Base-by-base conservation (phyloP, 345 rosid species). In the rapeseed (Brassica napus) region DNA sequence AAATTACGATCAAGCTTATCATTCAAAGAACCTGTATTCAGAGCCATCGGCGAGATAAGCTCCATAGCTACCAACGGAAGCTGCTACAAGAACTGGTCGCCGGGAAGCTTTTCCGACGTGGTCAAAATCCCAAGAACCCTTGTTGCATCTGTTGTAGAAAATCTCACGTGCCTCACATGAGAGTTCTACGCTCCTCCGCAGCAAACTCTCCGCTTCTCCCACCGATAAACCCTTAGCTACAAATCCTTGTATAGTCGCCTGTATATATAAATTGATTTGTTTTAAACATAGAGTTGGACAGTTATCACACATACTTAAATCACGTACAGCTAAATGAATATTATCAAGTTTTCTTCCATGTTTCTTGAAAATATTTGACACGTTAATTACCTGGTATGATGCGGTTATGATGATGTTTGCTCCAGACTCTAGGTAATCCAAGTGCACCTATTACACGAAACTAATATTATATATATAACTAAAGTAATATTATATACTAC, bases 11-110 rank as follows among this genome's bases (percentile, higher is more conserved):
- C n/a, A 26, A 37, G 8, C 24, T 21, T 6, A 55, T 16, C 24
- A 57, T 8, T 57, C 34, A 52, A 14, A 35, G 34, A 77, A 88
- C 97, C 93, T 92, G 73, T 94, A 94, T 77, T 94, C 98, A 2
- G 98, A 92, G 6, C 97, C 98, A 84, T 92, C 97, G 23, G 97
- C 93, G 79, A 94, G 86, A 86, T 88, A 91, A 82, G 97, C 98
- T 9, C 97, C 98, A 74, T 94, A 94, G 85, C 97, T 94, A 71
- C 98, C 97, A 9, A 94, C 86, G n/a, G 97, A 94, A 68, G 94
- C 97, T 52, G 97, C 97, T 5, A 94, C 87, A 4, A 94, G 80
- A 83, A 92, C 68, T 0, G 98, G 97, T 39, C 83, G 86, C 26
- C 69, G 77, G 6, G 86, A 52, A 28, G 42, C 14, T 4, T 65